Percentiles rank a stretch among this genome's conserved stretches.
phyloP scores from a whole-genome alignment of 331 rosid genomes.

The Spiraea crenata region DNA sequence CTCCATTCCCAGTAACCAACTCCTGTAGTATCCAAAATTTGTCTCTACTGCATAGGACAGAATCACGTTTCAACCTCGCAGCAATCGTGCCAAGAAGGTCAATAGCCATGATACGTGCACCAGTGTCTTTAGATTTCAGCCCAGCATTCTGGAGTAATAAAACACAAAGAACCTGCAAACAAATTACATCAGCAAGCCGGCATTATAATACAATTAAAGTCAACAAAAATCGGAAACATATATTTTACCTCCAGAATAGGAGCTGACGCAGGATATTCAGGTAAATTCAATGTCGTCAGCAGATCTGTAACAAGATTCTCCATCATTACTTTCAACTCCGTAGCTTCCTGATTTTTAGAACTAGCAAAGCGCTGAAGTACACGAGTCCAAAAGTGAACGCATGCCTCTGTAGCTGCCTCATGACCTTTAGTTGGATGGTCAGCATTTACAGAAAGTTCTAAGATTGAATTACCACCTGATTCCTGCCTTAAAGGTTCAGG shows the following conservation, averaged over 20 bases:
- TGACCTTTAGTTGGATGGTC: conserved; percentile 65
- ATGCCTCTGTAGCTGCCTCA: conserved; percentile 76
- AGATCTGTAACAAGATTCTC: conserved; percentile 93
- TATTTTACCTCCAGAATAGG: conserved; percentile 76
- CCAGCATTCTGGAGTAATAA: conserved; percentile 92
- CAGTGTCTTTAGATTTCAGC: conserved; percentile 75
- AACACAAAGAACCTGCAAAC: conserved; percentile 86
- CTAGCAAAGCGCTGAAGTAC: conserved; percentile 88
- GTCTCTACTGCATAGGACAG: conserved; percentile 61
- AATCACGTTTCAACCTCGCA: conserved; percentile 98
- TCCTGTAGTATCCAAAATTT: conserved; percentile 84
- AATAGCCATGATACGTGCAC: conserved; percentile 88
- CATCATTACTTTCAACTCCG: conserved; percentile 82
- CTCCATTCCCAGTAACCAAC: conserved; percentile 46
- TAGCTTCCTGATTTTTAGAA: conserved; percentile 81
- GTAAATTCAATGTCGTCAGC: conserved; percentile 77
- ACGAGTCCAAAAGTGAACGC: conserved; percentile 86
- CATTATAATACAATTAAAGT: conserved; percentile 21
- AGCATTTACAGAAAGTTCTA: conserved; percentile 70
- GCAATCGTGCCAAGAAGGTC: conserved; percentile 98
- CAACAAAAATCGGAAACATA: conserved; percentile 5
- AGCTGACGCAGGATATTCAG: conserved; percentile 97
- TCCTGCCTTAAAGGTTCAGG: conserved; percentile 81
- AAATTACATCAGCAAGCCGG: conserved; percentile 33
- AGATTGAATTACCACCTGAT: conserved; percentile 59